Evolutionary conservation across 2,329 filamentous ascomycete species (phyloP), one percentile per base, ranked within the genome.

Genomic region (Ophiosphaerella narmari): DNA sequence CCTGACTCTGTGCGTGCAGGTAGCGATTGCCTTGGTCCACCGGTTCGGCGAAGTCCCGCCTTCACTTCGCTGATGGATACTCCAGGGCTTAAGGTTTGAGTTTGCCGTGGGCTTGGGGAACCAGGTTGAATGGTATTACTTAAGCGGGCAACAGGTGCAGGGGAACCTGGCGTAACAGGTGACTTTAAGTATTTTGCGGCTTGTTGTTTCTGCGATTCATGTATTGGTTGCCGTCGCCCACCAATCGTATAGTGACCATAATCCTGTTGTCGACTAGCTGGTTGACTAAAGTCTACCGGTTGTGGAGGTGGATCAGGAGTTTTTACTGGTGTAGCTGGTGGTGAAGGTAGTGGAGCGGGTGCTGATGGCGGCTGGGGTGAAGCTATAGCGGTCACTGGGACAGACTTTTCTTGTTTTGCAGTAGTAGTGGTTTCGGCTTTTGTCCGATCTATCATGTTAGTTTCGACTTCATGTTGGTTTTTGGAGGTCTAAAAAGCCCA

Each of bases 241-340:
- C 65, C 62, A 1, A 68, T 48, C 14, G 38, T 59, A 52, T 55
- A 55, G 36, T 50, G 60, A 11, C 62, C 62, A 26, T 59, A 55
- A 16, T 59, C 55, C 35, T 62, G 62, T 16, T 55, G 26, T 29
- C 26, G 33, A 8, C 57, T 55, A 6, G 55, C 55, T 11, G 59
- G 54, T 1, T 58, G 48, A 5, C 54, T 55, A 41, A 49, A 64
- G 45, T 65, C 55, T 6, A 57, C 31, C 11, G 55, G 51, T 39
- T 45, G 52, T 14, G 40, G 48, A 32, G 48, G 54, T 12, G 56
- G 49, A 16, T 42, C 11, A 16, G 46, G 35, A 18, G 33, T 36
- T 35, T 29, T 31, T n/a, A 51, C 8, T 9, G 39, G 46, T 36
- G 46, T 46, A n/a, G 38, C 43, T 3, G 46, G 49, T 16, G 41